Base-by-base conservation (phyloP, 2,329 filamentous ascomycete genomes). In the Xylaria sp. region DNA sequence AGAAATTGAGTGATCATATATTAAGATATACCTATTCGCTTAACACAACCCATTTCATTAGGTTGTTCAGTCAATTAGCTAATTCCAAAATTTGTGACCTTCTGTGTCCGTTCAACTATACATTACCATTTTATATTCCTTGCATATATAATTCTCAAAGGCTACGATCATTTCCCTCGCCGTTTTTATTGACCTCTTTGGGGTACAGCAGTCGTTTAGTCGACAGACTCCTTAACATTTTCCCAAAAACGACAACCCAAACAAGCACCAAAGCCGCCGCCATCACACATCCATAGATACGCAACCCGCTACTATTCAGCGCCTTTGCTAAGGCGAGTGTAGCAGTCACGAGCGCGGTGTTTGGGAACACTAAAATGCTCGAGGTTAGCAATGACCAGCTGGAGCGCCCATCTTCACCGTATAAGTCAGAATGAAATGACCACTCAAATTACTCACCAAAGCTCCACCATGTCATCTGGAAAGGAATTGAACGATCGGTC, bases 381-480 rank as follows among this genome's bases (percentile, higher is more conserved):
- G 23, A 8, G 37, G 37, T 58, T n/a, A 58, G 55, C 23, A 40
- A 27, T 58, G 44, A 9, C 12, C 37, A 18, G 12, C 35, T 57
- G 2, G 53, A 18, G 4, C 10, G n/a, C 25, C 10, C 23, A 9
- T 3, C 23, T 3, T 8, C 1, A 47, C 2, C 21, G 9, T 2
- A 47, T 10, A 47, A 47, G n/a, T 47, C 29, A 23, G 51, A 18
- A 57, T 8, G 35, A 21, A 25, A 27, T 23, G 12, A 10, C 3
- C 25, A 40, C 12, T 16, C 1, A 27, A 9, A n/a, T 18, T 21
- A 58, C 55, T 44, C 23, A 58, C 55, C 55, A 78, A 94, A 95
- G 3, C 89, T 92, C 80, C 91, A 96, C 90, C 92, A 97, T 1
- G 90, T 93, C 92, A 96, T 94, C 21, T 92, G 90, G 75, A 94